Evolutionary conservation across 768 basidiomycete genomes (phyloP).

Genomic region (Naganishia vaughanmartiniae): DNA sequence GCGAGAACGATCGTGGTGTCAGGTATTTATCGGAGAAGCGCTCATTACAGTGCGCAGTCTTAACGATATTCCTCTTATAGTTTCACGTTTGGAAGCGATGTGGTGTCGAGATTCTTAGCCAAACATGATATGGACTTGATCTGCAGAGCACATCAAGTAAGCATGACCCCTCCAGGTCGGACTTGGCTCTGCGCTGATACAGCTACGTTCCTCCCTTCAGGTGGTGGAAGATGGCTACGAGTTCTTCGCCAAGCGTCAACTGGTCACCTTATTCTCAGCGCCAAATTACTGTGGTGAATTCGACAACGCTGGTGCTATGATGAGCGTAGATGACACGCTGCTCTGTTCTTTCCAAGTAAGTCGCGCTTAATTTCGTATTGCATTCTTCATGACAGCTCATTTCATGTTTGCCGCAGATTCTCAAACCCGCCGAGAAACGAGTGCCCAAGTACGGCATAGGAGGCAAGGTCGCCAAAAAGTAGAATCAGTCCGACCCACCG

Average conservation of each 20-base stretch:
- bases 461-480: slow-evolving; percentile 45
- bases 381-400: not conserved
- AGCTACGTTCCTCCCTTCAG: slow-evolving; percentile 52
- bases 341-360: slow-evolving; percentile 95
- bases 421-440: slow-evolving; percentile 99
- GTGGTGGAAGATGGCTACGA: slow-evolving; percentile 99
- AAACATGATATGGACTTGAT: slow-evolving; percentile 99
- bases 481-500: not conserved
- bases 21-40: slow-evolving; percentile 53
- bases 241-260: slow-evolving; percentile 95
- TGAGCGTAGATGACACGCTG: slow-evolving; percentile 97
- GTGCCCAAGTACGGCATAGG: slow-evolving; percentile 61
- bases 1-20: slow-evolving; percentile 97
- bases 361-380: slow-evolving; percentile 13
- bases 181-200: slow-evolving; percentile 12
- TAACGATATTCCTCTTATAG: not conserved
- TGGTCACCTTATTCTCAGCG: slow-evolving; percentile 95
- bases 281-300: slow-evolving; percentile 69
- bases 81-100: slow-evolving; percentile 97
- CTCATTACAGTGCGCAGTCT: not conserved
- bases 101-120: slow-evolving; percentile 95
- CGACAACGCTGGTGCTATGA: slow-evolving; percentile 99
- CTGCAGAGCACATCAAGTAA: slow-evolving; percentile 92
- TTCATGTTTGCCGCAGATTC: slow-evolving; percentile 61
- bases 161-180: not conserved